Conservation (phyloP, 164 flowering plant species). For the Litsea cubeba region DNA sequence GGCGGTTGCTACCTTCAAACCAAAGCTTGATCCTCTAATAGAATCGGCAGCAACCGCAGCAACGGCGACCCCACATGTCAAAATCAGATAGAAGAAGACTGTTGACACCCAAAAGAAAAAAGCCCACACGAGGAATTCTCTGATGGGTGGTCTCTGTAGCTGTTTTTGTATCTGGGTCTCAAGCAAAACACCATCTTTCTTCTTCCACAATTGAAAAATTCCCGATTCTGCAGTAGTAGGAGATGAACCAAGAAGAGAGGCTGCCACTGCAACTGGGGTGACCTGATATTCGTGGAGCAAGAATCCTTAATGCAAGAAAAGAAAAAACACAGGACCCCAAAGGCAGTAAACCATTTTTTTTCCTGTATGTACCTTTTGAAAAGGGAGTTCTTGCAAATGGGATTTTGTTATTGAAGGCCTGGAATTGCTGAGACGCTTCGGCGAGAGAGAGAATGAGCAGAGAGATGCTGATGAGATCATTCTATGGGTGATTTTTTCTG, state of each 20-base stretch:
- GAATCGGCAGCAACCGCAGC: conserved; percentile 46
- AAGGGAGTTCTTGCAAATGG: background rate
- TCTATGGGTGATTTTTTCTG: background rate
- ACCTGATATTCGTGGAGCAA: too few relatives aligned
- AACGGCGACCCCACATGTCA: background rate
- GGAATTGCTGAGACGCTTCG: background rate
- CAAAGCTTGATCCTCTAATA: conserved; percentile 69
- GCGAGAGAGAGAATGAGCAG: background rate
- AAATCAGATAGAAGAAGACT: background rate
- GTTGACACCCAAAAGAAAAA: background rate
- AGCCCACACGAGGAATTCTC: background rate
- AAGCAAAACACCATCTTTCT: background rate
- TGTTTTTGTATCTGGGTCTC: background rate
- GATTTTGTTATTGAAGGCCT: background rate
- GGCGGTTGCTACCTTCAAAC: conserved; percentile 57
- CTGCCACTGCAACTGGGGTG: background rate
- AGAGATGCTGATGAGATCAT: background rate
- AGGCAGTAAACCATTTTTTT: background rate
- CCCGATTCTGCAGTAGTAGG: background rate
- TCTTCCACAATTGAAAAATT: background rate
- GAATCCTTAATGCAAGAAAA: background rate
- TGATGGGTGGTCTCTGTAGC: background rate
- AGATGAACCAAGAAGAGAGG: background rate
- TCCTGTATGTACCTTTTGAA: background rate
- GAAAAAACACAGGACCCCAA: background rate